Base-by-base conservation (phyloP, 2,329 filamentous ascomycete species). In the Elsinoe arachidis region DNA sequence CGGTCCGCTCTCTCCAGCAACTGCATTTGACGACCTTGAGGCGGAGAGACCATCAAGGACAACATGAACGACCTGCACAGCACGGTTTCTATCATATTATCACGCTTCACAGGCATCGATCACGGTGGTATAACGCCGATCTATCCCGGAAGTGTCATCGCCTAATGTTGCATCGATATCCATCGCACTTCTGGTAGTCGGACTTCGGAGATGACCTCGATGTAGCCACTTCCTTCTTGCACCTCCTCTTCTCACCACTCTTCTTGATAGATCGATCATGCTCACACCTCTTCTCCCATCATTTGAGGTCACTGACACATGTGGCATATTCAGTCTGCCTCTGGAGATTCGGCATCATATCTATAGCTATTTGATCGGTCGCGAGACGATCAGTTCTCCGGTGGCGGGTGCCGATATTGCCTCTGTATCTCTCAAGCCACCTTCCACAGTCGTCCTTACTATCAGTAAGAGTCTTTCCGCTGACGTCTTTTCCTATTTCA, bases 261-360 rank as follows among this genome's bases (percentile, higher is more conserved):
- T 19, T 23, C 26, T 5, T 11, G 5, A 26, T 10, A 23, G 3
- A 12, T 11, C 21, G 3, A 46, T 10, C 41, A 46, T 46, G 41
- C 12, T 26, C 7, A 30, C 26, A 5, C 41, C 41, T 46, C 41
- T 46, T 30, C 41, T 46, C 2, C 21, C 19, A 2, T 4, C 10
- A 10, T 23, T 46, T 19, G n/a, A n/a, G 10, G 21, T 46, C 5
- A 30, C 41, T 9, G 41, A 46, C 30, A 14, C 4, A 4, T 10
- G 26, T 11, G 46, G 46, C 11, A 63, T 63, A 60, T 70, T 67
- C 61, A 69, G 57, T 39, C 68, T 77, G 12, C 74, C 75, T 3
- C 57, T 73, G 54, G 75, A 78, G 59, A 66, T 78, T 38, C 72
- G 75, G 30, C 67, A 71, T 19, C 63, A 71, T 7, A 73, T 77